Evolutionary conservation across 164 flowering plant genomes (phyloP), one percentile per base, ranked within the genome.

Genomic region (Vitis riparia): DNA sequence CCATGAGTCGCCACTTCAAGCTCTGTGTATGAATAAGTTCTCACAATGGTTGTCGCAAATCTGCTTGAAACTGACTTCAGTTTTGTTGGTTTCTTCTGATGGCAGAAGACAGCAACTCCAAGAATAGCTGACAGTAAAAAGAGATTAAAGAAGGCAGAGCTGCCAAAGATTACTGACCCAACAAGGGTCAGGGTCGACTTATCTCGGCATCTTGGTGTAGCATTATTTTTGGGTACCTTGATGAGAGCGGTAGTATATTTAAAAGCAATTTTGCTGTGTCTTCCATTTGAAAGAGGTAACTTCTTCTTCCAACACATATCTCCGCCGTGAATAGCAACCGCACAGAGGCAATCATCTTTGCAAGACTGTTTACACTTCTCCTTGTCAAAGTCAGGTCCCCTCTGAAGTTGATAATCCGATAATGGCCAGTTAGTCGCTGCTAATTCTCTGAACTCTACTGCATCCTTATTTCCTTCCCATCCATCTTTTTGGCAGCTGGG

Each of bases 201-300:
- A 4, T 32, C 6, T 32, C 6, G 44, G 44, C 44, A 23, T 23
- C 27, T 32, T 32, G 44, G 44, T 32, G 44, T 32, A 32, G 44
- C 7, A 32, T 32, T 6, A 6, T 32, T 32, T 32, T 32, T 32
- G 44, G 44, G 44, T 6, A 32, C 44, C 44, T 32, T 32, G 44
- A 32, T 32, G 44, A 32, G 44, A 32, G 44, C 44, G 7, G 7
- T 6, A 64, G 48, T 30, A n/a, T 15, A 9, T 9, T 49, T 27
- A 44, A 14, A 1, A n/a, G 19, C 44, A 6, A 4, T 32, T 15
- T 15, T 6, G 15, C 55, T 16, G 3, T 9, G 0, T 19, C 61
- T 37, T 12, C 70, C 71, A 48, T 73, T 73, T 8, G 66, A 60
- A 29, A 67, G 71, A 44, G 71, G 75, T 8, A 73, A 32, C 51